Conservation (phyloP, 257 asterid genomes). For the Pogostemon cablin region DNA sequence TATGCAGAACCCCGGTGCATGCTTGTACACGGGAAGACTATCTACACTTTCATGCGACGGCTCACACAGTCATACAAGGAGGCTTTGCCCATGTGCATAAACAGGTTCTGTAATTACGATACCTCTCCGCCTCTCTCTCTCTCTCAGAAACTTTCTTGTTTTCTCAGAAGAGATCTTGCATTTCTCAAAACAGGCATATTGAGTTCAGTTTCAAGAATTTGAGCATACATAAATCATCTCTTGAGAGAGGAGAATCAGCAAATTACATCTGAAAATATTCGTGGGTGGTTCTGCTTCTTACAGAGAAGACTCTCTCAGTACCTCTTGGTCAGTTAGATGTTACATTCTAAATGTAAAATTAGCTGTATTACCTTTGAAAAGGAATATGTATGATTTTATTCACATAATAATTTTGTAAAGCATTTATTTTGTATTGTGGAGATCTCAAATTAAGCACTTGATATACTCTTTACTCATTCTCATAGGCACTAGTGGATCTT, state of each 20-base stretch:
- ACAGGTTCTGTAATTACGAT: conserved; percentile 7
- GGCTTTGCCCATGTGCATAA: conserved; percentile 84
- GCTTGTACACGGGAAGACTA: conserved; percentile 60
- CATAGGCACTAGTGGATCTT: no score
- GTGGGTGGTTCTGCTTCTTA: no score
- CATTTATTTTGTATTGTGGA: no score
- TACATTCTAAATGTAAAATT: no score
- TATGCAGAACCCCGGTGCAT: conserved; percentile 74
- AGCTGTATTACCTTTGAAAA: no score
- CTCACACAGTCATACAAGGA: conserved; percentile 72
- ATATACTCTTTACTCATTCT: no score
- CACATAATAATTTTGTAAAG: no score
- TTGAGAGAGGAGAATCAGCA: conserved; percentile 6
- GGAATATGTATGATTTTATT: no score
- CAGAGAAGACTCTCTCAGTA: no score
- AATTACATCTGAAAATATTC: conserved; percentile 9
- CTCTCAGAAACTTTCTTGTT: neutral
- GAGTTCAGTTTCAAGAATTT: neutral
- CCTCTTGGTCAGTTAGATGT: no score
- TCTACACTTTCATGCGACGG: conserved; percentile 83
- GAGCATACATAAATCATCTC: neutral
- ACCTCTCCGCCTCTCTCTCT: no score
- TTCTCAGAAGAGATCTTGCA: neutral
- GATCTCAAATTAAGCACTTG: no score
- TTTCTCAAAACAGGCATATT: neutral